Evolutionary conservation across 2,329 filamentous ascomycete genomes (phyloP), one percentile per base, ranked within the genome.

Genomic region (Exutisphaerella laricina): DNA sequence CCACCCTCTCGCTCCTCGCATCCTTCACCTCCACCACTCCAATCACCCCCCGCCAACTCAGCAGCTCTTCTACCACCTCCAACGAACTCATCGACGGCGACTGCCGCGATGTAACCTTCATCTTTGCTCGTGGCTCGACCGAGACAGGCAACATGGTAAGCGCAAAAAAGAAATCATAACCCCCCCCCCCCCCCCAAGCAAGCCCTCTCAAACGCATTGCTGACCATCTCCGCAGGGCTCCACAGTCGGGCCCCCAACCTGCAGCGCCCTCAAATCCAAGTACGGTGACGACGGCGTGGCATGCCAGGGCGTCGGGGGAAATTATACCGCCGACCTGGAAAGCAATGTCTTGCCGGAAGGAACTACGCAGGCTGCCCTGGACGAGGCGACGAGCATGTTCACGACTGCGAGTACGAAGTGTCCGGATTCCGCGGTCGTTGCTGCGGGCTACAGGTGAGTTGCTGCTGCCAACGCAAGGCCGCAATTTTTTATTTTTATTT

Each of bases 121-220:
- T 79, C 53, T 78, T 75, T 50, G 76, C 76, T n/a, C 70, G 76
- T 10, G 76, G 76, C 5, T 78, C 75, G 5, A 71, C 68, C 4
- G 73, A 79, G 57, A 22, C 48, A 0, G 74, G 74, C 28, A 78
- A 77, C 52, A 71, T 79, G n/a, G n/a, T n/a, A n/a, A n/a, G n/a
- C n/a, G n/a, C n/a, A n/a, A n/a, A n/a, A n/a, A n/a, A n/a, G n/a
- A n/a, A n/a, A n/a, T n/a, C n/a, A n/a, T n/a, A n/a, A n/a, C n/a
- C n/a, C n/a, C n/a, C n/a, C n/a, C n/a, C n/a, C n/a, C n/a, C n/a
- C n/a, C n/a, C n/a, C n/a, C n/a, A n/a, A n/a, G n/a, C n/a, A n/a
- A n/a, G n/a, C n/a, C n/a, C n/a, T n/a, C n/a, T n/a, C n/a, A n/a
- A n/a, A n/a, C n/a, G n/a, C n/a, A n/a, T n/a, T n/a, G n/a, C n/a